Percentiles rank a stretch among this genome's conserved stretches.
Evolutionary conservation across 2,329 filamentous ascomycete species (phyloP).

Genomic region (Fusarium dimerum): DNA sequence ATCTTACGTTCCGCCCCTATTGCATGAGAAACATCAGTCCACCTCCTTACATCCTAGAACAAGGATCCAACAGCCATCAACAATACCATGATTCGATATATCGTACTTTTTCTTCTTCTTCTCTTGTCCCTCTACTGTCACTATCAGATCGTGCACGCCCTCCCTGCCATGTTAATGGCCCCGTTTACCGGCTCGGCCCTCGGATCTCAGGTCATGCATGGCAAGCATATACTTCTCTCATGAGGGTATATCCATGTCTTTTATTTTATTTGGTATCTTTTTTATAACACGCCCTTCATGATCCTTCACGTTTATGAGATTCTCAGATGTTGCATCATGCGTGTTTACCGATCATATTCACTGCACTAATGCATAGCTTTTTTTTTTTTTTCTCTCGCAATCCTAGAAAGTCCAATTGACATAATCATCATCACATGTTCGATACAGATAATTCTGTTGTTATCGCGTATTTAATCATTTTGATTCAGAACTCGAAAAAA

Average conservation of each 20-base stretch:
- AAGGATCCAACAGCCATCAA: too few species aligned
- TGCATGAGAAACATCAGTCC: background rate
- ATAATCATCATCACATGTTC: too few species aligned
- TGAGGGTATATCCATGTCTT: background rate
- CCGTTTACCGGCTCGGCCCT: constrained; percentile 5
- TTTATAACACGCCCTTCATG: too few species aligned
- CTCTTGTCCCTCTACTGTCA: too few species aligned
- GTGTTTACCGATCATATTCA: too few species aligned
- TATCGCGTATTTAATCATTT: constrained; percentile 20
- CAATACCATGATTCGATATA: background rate
- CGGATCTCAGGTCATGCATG: constrained; percentile 13
- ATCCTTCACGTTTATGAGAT: too few species aligned
- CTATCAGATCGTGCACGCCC: too few species aligned
- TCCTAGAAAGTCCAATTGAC: too few species aligned
- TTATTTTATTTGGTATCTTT: too few species aligned
- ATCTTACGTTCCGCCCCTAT: background rate
- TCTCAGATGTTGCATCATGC: too few species aligned
- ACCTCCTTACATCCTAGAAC: background rate
- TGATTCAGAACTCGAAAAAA: constrained; percentile 27
- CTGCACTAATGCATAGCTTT: too few species aligned
- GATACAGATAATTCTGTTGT: constrained; percentile 5
- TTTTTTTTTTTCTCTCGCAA: too few species aligned
- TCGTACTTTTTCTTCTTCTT: background rate
- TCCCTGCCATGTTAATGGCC: background rate
- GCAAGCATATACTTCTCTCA: constrained; percentile 5